Percentiles rank a stretch among this genome's conserved stretches.
Evolutionary conservation across 768 basidiomycete genomes (phyloP).

Genomic region (Suillus fuscotomentosus): DNA sequence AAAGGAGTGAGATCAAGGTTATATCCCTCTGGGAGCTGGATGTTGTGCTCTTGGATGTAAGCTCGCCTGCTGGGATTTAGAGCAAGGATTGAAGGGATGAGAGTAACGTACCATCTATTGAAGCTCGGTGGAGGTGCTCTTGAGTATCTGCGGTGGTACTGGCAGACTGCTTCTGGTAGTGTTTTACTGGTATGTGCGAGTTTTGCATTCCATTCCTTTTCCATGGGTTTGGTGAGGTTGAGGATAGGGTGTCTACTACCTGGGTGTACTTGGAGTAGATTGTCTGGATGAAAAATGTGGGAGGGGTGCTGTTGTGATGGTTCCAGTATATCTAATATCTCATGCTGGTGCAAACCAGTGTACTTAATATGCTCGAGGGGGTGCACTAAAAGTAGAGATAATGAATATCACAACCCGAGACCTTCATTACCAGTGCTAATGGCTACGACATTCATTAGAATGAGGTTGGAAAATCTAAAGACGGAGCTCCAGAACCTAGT

Average conservation of each 20-base stretch:
- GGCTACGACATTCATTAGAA: too few species aligned
- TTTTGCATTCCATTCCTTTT: conserved; percentile 39
- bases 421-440: too few species aligned
- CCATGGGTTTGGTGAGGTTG: conserved; percentile 38
- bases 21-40: conserved; percentile 54
- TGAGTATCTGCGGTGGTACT: conserved; percentile 38
- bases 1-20: conserved; percentile 40
- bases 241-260: conserved; percentile 43
- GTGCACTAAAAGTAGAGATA: background rate
- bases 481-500: too few species aligned
- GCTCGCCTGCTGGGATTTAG: conserved; percentile 36
- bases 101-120: conserved; percentile 40
- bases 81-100: background rate
- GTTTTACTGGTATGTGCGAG: conserved; percentile 35
- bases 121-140: conserved; percentile 43
- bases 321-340: background rate
- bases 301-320: background rate
- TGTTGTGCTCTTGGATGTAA: conserved; percentile 42
- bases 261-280: conserved; percentile 36
- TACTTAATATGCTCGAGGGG: background rate
- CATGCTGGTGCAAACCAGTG: background rate
- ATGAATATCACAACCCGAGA: too few species aligned
- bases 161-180: conserved; percentile 36
- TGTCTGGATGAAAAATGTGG: conserved; percentile 28
- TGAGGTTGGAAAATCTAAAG: too few species aligned